Conservation (phyloP, 306 rosid genomes). For the Quercus ilex region DNA sequence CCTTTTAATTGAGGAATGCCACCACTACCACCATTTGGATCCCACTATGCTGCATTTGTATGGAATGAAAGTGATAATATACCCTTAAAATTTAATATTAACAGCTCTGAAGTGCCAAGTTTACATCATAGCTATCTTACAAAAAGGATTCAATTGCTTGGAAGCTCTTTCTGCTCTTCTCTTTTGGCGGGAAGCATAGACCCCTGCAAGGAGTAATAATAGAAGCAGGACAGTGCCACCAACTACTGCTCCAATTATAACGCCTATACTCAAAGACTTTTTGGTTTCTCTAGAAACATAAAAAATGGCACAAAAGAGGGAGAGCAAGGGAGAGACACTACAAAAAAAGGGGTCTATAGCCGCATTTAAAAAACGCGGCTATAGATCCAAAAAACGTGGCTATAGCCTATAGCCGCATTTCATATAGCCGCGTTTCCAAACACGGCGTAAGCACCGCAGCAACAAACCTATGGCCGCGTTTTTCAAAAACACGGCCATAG, state of each 20-base stretch:
- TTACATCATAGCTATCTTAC: conserved; percentile 6
- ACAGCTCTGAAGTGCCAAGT: background rate
- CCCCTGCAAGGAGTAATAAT: conserved; percentile 36
- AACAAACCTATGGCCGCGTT: no score
- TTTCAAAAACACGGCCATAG: no score
- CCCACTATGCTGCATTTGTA: conserved; percentile 48
- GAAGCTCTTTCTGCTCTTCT: conserved; percentile 36
- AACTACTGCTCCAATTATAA: conserved; percentile 57
- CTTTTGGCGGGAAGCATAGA: conserved; percentile 53
- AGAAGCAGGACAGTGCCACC: conserved; percentile 57
- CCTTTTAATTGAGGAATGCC: conserved; percentile 44
- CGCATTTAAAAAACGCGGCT: no score
- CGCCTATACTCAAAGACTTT: conserved; percentile 31
- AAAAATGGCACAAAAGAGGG: no score
- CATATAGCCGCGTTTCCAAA: no score
- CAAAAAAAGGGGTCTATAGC: no score
- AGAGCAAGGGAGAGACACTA: no score
- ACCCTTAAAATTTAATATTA: background rate
- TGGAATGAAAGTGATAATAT: conserved; percentile 13
- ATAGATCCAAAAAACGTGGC: no score
- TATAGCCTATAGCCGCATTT: no score
- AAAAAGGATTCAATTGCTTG: conserved; percentile 36
- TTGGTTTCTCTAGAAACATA: background rate
- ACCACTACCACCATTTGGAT: conserved; percentile 32
- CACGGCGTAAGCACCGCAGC: no score